Percentiles rank a stretch among this genome's conserved stretches.
These are phyloP conservation scores for Nigrospora oryzae DNA, from an alignment of 2,329 filamentous ascomycete genomes.

Conservation along the genomic window DNA sequence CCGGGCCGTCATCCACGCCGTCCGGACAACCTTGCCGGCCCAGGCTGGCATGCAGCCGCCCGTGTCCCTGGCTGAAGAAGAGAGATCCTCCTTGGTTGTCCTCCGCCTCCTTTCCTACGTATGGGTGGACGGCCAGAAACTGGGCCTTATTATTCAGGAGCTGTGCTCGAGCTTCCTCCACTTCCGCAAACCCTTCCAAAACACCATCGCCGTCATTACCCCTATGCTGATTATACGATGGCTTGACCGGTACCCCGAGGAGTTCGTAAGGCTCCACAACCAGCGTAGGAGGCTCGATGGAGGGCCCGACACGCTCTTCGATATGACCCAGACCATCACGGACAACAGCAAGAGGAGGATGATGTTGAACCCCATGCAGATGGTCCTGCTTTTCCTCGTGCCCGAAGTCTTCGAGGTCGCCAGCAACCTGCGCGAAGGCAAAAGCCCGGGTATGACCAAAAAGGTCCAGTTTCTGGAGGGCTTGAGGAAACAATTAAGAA, in stretches of 20 bases:
- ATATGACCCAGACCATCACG: slow-evolving; percentile 55
- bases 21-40: slow-evolving; percentile 33
- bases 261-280: slow-evolving; percentile 57
- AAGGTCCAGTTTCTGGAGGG: slow-evolving; percentile 58
- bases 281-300: slow-evolving; percentile 54
- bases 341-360: slow-evolving; percentile 48
- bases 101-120: slow-evolving; percentile 53
- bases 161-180: slow-evolving; percentile 60
- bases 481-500: slow-evolving; percentile 53
- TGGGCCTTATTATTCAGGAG: slow-evolving; percentile 55
- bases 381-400: slow-evolving; percentile 51
- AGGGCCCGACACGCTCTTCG: slow-evolving; percentile 58
- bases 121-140: slow-evolving; percentile 55
- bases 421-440: slow-evolving; percentile 57
- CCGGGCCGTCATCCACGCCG: slow-evolving; percentile 39
- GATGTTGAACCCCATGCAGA: slow-evolving; percentile 54
- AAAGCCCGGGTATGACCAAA: slow-evolving; percentile 53
- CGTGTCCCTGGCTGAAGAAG: slow-evolving; percentile 35
- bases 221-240: slow-evolving; percentile 56
- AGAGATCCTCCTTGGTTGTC: slow-evolving; percentile 41
- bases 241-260: slow-evolving; percentile 55
- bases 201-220: slow-evolving; percentile 52
- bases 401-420: slow-evolving; percentile 65
- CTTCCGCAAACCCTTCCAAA: slow-evolving; percentile 55
- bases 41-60: slow-evolving; percentile 29